Percentiles rank a stretch among this genome's conserved stretches.
Evolutionary conservation across 495 filamentous ascomycete genomes (phyloP).

Genomic region (Aspergillus nanangensis): DNA sequence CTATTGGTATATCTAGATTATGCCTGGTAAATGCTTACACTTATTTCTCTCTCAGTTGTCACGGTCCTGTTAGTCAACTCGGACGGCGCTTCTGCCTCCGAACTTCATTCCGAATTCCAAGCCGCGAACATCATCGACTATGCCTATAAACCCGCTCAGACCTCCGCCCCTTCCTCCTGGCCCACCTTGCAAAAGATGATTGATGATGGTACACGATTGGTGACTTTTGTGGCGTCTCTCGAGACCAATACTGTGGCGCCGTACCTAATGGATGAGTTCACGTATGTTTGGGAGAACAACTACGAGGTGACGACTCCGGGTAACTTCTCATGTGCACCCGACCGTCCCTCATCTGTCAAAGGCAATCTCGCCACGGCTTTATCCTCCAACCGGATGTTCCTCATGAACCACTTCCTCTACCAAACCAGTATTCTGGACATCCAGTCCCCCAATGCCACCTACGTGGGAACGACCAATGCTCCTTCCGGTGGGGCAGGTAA

Average conservation of each 20-base stretch:
- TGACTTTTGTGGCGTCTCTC: slow-evolving; percentile 60
- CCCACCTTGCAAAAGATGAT: slow-evolving; percentile 69
- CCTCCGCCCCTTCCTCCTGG: slow-evolving; percentile 49
- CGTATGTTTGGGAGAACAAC: slow-evolving; percentile 71
- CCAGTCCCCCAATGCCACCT: slow-evolving; percentile 53
- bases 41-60: too few relatives aligned
- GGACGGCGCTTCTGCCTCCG: slow-evolving; percentile 49
- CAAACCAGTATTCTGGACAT: slow-evolving; percentile 44
- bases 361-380: slow-evolving; percentile 40
- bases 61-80: slow-evolving; percentile 73
- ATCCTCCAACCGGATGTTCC: slow-evolving; percentile 45
- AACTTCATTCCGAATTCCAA: slow-evolving; percentile 53
- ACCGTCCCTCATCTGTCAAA: slow-evolving; percentile 51
- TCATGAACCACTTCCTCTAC: slow-evolving; percentile 75
- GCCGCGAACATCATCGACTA: slow-evolving; percentile 56
- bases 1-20: too few relatives aligned
- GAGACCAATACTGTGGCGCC: slow-evolving; percentile 40
- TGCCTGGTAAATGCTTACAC: too few relatives aligned
- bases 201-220: slow-evolving; percentile 54
- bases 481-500: slow-evolving; percentile 49
- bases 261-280: slow-evolving; percentile 72
- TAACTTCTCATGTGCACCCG: slow-evolving; percentile 63
- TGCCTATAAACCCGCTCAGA: slow-evolving; percentile 51
- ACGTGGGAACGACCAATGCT: slow-evolving; percentile 58
- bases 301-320: slow-evolving; percentile 60